Conservation (phyloP, 306 rosid genomes). For the Senna tora region DNA sequence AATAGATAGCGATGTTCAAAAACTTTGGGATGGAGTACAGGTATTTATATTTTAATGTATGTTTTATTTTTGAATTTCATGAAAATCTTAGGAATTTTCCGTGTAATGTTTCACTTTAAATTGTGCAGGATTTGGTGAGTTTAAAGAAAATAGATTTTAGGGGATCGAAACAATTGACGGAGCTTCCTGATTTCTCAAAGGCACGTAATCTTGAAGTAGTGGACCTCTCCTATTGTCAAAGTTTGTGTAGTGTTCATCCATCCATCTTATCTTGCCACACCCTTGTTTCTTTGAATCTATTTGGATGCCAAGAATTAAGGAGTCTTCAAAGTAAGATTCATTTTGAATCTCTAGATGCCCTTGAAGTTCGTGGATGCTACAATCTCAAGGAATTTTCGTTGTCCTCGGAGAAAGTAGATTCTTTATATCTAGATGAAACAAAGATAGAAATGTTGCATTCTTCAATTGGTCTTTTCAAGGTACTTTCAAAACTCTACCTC, state of each 20-base stretch:
- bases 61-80: background rate
- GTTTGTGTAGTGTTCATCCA: background rate
- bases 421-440: background rate
- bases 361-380: background rate
- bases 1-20: background rate
- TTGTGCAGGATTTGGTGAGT: background rate
- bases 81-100: background rate
- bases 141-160: background rate
- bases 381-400: background rate
- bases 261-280: background rate
- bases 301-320: background rate
- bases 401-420: background rate
- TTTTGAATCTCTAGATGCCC: background rate
- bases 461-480: background rate
- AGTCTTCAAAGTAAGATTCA: background rate
- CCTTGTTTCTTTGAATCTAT: background rate
- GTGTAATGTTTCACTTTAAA: background rate
- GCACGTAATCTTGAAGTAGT: background rate
- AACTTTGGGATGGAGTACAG: conserved; percentile 1
- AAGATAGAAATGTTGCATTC: background rate
- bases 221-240: background rate
- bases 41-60: background rate
- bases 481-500: background rate
- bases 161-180: background rate
- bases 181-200: conserved; percentile 1